phyloP scores from a whole-genome alignment of 2,329 filamentous ascomycete species.

The Ascochyta rabiei region DNA sequence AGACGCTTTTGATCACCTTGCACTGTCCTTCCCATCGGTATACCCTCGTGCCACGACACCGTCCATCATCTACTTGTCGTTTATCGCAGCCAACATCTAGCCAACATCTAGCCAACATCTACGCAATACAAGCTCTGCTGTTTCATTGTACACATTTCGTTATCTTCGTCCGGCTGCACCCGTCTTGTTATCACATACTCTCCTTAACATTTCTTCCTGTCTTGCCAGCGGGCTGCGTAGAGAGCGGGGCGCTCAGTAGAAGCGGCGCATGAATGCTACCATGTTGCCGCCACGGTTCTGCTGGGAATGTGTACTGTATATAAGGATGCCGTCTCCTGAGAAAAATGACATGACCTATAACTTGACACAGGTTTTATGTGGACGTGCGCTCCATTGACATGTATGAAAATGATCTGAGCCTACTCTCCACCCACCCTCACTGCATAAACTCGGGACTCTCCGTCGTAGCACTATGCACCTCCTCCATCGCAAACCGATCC shows the following conservation, averaged over 20 bases:
- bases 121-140: slow-evolving; percentile 13
- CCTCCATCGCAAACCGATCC: slow-evolving; percentile 40
- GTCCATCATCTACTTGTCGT: slow-evolving; percentile 4
- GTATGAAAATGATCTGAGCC: too few species aligned
- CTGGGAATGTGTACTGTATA: slow-evolving; percentile 16
- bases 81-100: slow-evolving; percentile 8
- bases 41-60: slow-evolving; percentile 22
- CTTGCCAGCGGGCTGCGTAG: slow-evolving; percentile 22
- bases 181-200: slow-evolving; percentile 24
- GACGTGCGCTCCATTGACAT: too few species aligned
- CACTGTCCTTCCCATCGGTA: slow-evolving; percentile 13
- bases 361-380: too few species aligned
- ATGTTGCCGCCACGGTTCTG: slow-evolving; percentile 18
- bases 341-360: neutral
- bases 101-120: slow-evolving; percentile 9
- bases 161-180: slow-evolving; percentile 15
- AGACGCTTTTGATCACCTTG: slow-evolving; percentile 11
- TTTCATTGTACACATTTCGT: slow-evolving; percentile 42
- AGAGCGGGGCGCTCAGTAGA: slow-evolving; percentile 20
- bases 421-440: neutral
- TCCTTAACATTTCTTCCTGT: slow-evolving; percentile 23
- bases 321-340: slow-evolving; percentile 5
- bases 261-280: slow-evolving; percentile 25
- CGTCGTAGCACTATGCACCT: slow-evolving; percentile 16
- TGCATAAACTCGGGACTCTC: slow-evolving; percentile 28